Conservation (phyloP, 495 filamentous ascomycete genomes). For the Clohesyomyces aquaticus region DNA sequence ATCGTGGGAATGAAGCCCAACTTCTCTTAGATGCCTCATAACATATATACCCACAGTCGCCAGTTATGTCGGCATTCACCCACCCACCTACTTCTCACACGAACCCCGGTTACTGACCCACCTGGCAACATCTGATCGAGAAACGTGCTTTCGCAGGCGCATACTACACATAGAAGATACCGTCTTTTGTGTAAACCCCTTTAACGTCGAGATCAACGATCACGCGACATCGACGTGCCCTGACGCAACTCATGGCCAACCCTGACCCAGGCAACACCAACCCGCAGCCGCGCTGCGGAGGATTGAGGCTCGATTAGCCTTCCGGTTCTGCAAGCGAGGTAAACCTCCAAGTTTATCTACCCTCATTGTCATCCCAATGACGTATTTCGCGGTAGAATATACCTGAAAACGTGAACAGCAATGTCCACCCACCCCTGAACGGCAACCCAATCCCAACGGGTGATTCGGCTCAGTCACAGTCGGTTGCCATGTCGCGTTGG, state of each 20-base stretch:
- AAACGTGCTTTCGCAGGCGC: no score
- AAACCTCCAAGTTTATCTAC: neutral
- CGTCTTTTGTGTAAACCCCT: neutral
- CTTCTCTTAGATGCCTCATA: neutral
- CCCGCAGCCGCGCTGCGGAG: constrained; percentile 20
- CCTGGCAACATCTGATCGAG: no score
- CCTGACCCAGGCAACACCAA: neutral
- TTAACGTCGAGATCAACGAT: neutral
- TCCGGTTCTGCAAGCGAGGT: constrained; percentile 5
- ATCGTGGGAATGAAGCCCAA: neutral
- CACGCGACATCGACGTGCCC: neutral
- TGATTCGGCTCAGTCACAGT: neutral
- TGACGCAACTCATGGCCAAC: constrained; percentile 9
- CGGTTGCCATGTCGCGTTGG: constrained; percentile 4
- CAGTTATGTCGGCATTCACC: no score
- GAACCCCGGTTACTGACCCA: no score
- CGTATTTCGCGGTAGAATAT: neutral
- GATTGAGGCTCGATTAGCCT: constrained; percentile 4
- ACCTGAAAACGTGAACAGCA: neutral
- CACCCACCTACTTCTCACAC: no score
- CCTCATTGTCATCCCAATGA: neutral
- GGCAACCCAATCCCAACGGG: neutral
- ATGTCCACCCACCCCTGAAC: neutral
- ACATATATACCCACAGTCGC: no score
- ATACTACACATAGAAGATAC: no score